These are phyloP conservation scores for Metrosideros polymorpha DNA, from an alignment of 441 rosid species.

Conservation along the genomic window DNA sequence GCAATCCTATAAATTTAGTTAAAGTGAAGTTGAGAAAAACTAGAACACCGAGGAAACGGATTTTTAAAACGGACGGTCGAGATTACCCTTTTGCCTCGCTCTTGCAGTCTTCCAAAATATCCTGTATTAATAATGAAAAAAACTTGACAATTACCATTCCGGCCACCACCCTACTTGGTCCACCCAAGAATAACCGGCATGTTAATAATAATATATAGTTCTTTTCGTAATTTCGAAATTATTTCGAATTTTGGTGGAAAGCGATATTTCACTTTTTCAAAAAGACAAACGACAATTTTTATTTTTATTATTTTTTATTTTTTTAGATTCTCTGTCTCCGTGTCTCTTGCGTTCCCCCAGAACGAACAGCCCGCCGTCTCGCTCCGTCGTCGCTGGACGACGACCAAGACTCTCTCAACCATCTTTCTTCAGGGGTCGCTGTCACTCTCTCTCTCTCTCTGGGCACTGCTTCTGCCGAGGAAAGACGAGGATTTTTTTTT, in stretches of 20 bases:
- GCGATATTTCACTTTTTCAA: neutral
- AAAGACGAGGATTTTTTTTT: too few relatives aligned
- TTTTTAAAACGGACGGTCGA: too few relatives aligned
- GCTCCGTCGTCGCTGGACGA: neutral
- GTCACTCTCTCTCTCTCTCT: neutral
- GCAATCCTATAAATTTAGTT: too few relatives aligned
- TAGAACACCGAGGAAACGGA: too few relatives aligned
- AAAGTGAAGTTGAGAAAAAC: too few relatives aligned
- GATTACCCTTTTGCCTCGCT: too few relatives aligned
- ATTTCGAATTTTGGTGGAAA: neutral
- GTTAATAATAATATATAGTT: neutral
- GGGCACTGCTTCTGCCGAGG: neutral
- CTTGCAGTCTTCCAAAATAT: too few relatives aligned
- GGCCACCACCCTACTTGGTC: too few relatives aligned
- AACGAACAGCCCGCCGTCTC: neutral
- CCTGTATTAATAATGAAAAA: too few relatives aligned
- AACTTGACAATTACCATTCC: too few relatives aligned
- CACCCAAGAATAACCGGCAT: too few relatives aligned
- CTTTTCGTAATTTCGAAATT: neutral
- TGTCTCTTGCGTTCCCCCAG: neutral
- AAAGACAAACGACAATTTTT: neutral
- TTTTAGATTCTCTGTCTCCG: neutral
- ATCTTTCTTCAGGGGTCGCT: neutral
- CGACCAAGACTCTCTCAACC: neutral
- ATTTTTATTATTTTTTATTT: too few relatives aligned